Evolutionary conservation across 352 stramenopile genomes (phyloP).

Genomic region (Elongisporangium senticosum): DNA sequence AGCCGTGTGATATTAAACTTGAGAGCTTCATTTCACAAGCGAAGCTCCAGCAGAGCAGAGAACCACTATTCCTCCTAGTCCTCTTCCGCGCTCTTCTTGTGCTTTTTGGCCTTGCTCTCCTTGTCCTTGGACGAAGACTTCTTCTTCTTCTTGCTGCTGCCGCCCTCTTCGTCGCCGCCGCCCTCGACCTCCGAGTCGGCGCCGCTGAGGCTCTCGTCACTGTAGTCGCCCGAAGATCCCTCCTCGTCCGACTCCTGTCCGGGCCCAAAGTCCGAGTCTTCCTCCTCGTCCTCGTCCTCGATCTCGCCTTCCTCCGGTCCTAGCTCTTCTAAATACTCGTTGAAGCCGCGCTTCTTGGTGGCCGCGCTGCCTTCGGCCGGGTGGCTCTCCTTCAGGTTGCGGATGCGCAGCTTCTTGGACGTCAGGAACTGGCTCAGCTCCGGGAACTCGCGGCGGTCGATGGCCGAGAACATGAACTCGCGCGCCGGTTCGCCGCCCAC

Average conservation of each 20-base stretch:
- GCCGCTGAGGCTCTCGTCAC: constrained; percentile 73
- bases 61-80: constrained; percentile 15
- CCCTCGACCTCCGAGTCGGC: constrained; percentile 77
- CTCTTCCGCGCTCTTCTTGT: constrained; percentile 16
- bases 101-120: constrained; percentile 54
- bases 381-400: constrained; percentile 89
- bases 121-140: constrained; percentile 19
- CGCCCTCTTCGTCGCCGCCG: constrained; percentile 41
- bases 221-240: constrained; percentile 76
- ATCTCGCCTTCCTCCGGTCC: constrained; percentile 84
- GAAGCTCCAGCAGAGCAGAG: no score
- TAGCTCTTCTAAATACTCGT: constrained; percentile 74
- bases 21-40: no score
- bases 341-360: constrained; percentile 73
- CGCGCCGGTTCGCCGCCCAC: constrained; percentile 74
- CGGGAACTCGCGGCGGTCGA: constrained; percentile 94
- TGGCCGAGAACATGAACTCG: constrained; percentile 95
- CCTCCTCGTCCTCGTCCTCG: constrained; percentile 87
- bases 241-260: constrained; percentile 41
- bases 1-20: no score
- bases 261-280: constrained; percentile 92
- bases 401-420: constrained; percentile 93
- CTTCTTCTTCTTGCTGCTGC: constrained; percentile 66
- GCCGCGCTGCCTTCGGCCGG: constrained; percentile 30
- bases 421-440: constrained; percentile 94